Percentiles rank a stretch among this genome's conserved stretches.
Conservation (phyloP, 2,329 filamentous ascomycete species). For the Ramularia collo-cygni region DNA sequence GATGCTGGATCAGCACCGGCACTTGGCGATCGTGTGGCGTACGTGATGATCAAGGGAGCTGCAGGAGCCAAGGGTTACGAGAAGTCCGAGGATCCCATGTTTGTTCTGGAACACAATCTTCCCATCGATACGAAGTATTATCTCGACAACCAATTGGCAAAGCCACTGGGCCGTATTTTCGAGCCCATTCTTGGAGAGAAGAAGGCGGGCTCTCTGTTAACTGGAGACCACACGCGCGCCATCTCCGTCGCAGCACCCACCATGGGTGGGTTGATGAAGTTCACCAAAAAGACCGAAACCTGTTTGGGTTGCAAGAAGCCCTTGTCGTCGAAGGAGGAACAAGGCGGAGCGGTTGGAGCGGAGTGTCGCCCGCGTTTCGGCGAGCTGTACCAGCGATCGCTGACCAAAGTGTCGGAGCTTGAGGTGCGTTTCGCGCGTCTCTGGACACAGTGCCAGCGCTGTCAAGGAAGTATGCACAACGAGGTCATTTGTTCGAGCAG, state of each 20-base stretch:
- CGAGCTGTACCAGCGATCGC: slow-evolving; percentile 87
- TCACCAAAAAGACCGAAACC: slow-evolving; percentile 93
- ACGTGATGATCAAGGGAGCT: slow-evolving; percentile 92
- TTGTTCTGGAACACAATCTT: slow-evolving; percentile 92
- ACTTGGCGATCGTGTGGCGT: slow-evolving; percentile 91
- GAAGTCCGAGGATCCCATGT: slow-evolving; percentile 94
- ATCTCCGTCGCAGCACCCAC: slow-evolving; percentile 89
- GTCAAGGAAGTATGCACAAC: slow-evolving; percentile 95
- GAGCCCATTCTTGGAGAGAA: slow-evolving; percentile 95
- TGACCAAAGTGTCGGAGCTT: slow-evolving; percentile 82
- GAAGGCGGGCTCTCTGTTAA: slow-evolving; percentile 77
- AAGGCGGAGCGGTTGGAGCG: slow-evolving; percentile 76
- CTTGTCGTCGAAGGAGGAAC: slow-evolving; percentile 70
- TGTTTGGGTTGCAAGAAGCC: slow-evolving; percentile 99
- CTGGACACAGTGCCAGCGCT: slow-evolving; percentile 97
- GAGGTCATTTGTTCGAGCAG: slow-evolving; percentile 96
- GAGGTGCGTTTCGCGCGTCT: slow-evolving; percentile 87
- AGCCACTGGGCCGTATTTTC: slow-evolving; percentile 90
- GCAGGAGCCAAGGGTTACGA: slow-evolving; percentile 92
- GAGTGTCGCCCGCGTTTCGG: slow-evolving; percentile 79
- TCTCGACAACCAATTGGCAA: slow-evolving; percentile 94
- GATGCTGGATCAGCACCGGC: slow-evolving; percentile 89
- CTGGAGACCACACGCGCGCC: slow-evolving; percentile 88
- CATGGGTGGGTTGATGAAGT: slow-evolving; percentile 94
- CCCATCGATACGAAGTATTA: slow-evolving; percentile 99